Base-by-base conservation (phyloP, 805 yeast species). In the Starmerella vitae region DNA sequence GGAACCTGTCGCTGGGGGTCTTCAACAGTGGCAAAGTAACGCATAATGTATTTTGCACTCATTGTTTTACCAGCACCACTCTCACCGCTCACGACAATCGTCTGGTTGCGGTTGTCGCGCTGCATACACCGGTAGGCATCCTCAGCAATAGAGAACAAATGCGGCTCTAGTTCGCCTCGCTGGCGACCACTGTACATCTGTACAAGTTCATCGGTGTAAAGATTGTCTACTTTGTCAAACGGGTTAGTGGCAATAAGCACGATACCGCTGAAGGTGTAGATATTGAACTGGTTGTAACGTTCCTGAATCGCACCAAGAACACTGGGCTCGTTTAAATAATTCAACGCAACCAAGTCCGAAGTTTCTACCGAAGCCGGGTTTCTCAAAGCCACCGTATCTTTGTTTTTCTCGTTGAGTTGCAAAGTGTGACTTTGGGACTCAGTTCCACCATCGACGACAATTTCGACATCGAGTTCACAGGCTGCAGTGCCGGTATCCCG, bases 41-140 rank as follows among this genome's bases (percentile, higher is more conserved):
- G 75, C 97, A 88, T 88, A 48, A 88, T 88, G 60, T 82, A 88
- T 59, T 88, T 88, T 29, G 98, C 98, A 46, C 91, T 77, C 30
- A 88, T 97, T 4, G 97, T 91, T 55, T 88, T 91, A 60, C 98
- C 98, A 21, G 98, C 97, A 61, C 98, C 98, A 5, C 94, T 82
- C 63, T 88, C 98, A 63, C 98, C 98, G 51, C 86, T 76, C 14
- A 88, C 97, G 14, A 88, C 95, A 46, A 88, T 86, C 1, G 98
- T 88, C 63, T 88, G 98, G 63, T 88, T 86, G 51, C 74, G 69
- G 30, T 72, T 66, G 52, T 84, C 93, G 35, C 77, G 70, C 54
- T 81, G 79, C 98, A 88, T 88, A 56, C 93, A 78, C 53, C 94
- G 71, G 59, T 85, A 86, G 5, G 97, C 96, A 54, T 91, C 96